Percentiles rank a stretch among this genome's conserved stretches.
Evolutionary conservation across 1,139 yeast species (phyloP).

Genomic region (Yamadazyma friedrichii): DNA sequence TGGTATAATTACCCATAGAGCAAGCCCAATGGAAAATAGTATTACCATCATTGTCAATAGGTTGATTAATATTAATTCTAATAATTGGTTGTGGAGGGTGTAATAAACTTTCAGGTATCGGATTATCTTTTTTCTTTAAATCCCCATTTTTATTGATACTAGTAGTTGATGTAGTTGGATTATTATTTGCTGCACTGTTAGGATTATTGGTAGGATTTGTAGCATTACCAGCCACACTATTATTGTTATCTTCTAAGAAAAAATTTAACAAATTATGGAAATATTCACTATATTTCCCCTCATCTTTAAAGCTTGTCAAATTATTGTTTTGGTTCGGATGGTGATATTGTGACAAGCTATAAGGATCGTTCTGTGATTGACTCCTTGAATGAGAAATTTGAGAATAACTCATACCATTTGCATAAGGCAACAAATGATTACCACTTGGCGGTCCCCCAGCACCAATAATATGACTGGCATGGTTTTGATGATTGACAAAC

Average conservation of each 20-base stretch:
- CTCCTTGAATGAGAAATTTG: slow-evolving; percentile 10
- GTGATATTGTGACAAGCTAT: slow-evolving; percentile 26
- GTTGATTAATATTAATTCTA: slow-evolving; percentile 65
- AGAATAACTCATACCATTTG: slow-evolving; percentile 1
- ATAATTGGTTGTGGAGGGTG: slow-evolving; percentile 44
- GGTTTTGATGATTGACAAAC: neutral
- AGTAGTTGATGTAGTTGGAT: too few species aligned
- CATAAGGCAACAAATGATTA: slow-evolving; percentile 1
- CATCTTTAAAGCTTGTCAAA: slow-evolving; percentile 20
- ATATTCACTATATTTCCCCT: slow-evolving; percentile 33
- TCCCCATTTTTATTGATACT: neutral
- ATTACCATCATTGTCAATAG: slow-evolving; percentile 91
- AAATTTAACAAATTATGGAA: slow-evolving; percentile 36
- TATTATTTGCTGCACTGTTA: neutral
- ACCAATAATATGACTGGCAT: too few species aligned
- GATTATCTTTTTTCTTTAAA: slow-evolving; percentile 16
- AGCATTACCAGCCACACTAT: neutral
- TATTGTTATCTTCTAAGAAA: slow-evolving; percentile 34
- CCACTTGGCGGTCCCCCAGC: neutral
- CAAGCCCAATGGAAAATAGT: slow-evolving; percentile 97
- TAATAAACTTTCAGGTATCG: slow-evolving; percentile 33
- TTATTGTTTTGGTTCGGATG: slow-evolving; percentile 20
- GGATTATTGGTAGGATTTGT: slow-evolving; percentile 4
- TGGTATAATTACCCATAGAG: slow-evolving; percentile 74
- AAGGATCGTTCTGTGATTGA: slow-evolving; percentile 19